Percentiles rank a stretch among this genome's conserved stretches.
Conservation (phyloP, 1,284 basidiomycete species). For the Naganishia cerealis region DNA sequence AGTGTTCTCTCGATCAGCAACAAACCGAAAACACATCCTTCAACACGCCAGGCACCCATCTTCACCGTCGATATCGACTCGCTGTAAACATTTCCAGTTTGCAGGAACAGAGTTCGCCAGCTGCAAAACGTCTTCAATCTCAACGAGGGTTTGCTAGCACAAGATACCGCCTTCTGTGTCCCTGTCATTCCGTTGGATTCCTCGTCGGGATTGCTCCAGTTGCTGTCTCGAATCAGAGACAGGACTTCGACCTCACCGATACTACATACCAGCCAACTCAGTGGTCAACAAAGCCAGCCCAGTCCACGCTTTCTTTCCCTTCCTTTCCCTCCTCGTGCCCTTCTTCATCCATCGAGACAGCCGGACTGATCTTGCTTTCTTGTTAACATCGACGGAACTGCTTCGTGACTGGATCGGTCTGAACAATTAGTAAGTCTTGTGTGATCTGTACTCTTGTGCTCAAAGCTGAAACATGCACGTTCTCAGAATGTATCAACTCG, state of each 20-base stretch:
- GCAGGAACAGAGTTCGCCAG: background rate
- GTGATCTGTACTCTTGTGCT: background rate
- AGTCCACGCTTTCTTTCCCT: conserved; percentile 17
- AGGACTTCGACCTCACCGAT: background rate
- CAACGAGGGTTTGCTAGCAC: background rate
- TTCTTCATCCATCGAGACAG: background rate
- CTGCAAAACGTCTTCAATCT: background rate
- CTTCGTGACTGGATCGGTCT: background rate
- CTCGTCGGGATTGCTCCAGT: background rate
- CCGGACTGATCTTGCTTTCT: conserved; percentile 20
- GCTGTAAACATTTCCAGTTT: background rate
- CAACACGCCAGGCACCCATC: background rate
- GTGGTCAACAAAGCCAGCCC: background rate
- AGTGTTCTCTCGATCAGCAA: conserved; percentile 7
- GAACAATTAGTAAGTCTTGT: conserved; percentile 11
- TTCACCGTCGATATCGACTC: background rate
- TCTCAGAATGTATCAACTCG: conserved; percentile 22
- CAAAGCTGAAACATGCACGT: background rate
- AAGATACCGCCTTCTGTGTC: background rate
- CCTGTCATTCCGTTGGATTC: background rate
- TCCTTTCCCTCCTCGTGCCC: background rate
- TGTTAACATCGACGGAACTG: background rate
- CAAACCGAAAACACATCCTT: background rate
- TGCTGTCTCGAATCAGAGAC: background rate
- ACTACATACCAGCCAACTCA: background rate